A percentile compares a stretch with the other conserved stretches of the same genome.
Evolutionary conservation across 2,329 filamentous ascomycete genomes (phyloP).

Genomic region (Arthrinium phaeospermum): DNA sequence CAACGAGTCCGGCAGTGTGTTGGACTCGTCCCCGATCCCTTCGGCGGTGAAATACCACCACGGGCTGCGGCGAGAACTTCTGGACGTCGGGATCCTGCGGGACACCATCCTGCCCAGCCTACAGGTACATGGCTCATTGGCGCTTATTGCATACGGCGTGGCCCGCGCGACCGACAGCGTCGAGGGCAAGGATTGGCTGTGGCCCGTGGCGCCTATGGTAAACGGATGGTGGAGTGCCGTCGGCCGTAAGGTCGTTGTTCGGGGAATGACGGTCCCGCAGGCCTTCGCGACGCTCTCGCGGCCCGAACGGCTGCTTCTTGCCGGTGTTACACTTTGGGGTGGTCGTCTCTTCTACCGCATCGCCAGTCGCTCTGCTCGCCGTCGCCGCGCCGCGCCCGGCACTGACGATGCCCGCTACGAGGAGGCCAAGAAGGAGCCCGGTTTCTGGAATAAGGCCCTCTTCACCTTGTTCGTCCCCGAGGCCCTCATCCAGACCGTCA

Average conservation of each 20-base stretch:
- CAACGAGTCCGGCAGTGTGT: neutral
- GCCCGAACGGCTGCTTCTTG: conserved; percentile 60
- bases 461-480: conserved; percentile 62
- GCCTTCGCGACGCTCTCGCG: conserved; percentile 56
- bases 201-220: conserved; percentile 58
- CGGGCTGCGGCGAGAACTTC: conserved; percentile 21
- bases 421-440: conserved; percentile 53
- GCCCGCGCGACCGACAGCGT: conserved; percentile 58
- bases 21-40: conserved; percentile 17
- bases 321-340: conserved; percentile 64
- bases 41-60: conserved; percentile 9
- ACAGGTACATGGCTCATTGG: conserved; percentile 22
- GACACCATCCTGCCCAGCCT: conserved; percentile 26
- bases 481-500: conserved; percentile 60
- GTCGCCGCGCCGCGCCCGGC: conserved; percentile 40
- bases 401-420: conserved; percentile 62
- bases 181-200: conserved; percentile 66
- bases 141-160: conserved; percentile 51
- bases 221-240: conserved; percentile 68
- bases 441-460: conserved; percentile 63
- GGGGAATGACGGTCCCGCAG: conserved; percentile 50
- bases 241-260: conserved; percentile 53
- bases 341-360: conserved; percentile 61
- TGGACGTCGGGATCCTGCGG: conserved; percentile 25
- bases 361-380: conserved; percentile 51